A percentile compares a stretch with the other conserved stretches of the same genome.
phyloP scores from a whole-genome alignment of 768 basidiomycete species.

The Pilatotrama ljubarskyi region DNA sequence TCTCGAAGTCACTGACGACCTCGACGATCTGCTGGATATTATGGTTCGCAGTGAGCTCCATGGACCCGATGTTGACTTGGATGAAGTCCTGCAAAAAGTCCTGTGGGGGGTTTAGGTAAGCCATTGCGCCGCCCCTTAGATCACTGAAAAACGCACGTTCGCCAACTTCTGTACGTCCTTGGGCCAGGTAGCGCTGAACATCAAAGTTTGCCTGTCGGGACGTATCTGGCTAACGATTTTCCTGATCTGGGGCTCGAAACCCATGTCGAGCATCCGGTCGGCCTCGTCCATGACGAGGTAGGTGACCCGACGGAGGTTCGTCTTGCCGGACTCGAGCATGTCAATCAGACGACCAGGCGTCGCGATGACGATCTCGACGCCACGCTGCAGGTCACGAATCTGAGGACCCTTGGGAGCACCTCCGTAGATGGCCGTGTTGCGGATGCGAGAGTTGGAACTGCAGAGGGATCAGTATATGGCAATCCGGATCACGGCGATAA shows the following conservation, averaged over 20 bases:
- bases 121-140: background rate
- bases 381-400: conserved; percentile 95
- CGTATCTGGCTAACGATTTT: conserved; percentile 98
- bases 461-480: conserved; percentile 3
- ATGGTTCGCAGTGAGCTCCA: conserved; percentile 98
- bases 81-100: conserved; percentile 97
- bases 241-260: conserved; percentile 99
- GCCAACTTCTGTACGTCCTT: conserved; percentile 99
- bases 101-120: conserved; percentile 38
- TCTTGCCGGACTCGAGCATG: conserved; percentile 96
- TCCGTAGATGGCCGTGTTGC: conserved; percentile 98
- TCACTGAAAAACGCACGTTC: conserved; percentile 48
- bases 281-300: conserved; percentile 99
- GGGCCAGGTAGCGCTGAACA: conserved; percentile 99
- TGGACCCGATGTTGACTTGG: conserved; percentile 98
- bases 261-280: conserved; percentile 99
- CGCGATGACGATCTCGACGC: conserved; percentile 98
- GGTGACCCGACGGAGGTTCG: conserved; percentile 92
- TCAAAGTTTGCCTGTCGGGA: conserved; percentile 96
- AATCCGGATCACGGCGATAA: conserved; percentile 1
- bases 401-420: conserved; percentile 99
- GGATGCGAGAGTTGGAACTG: conserved; percentile 89
- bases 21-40: conserved; percentile 96
- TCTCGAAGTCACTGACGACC: conserved; percentile 96
- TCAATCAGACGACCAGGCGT: conserved; percentile 99